Evolutionary conservation across 2,329 filamentous ascomycete species (phyloP), one percentile per base, ranked within the genome.

Genomic region (Colletotrichum sp.): DNA sequence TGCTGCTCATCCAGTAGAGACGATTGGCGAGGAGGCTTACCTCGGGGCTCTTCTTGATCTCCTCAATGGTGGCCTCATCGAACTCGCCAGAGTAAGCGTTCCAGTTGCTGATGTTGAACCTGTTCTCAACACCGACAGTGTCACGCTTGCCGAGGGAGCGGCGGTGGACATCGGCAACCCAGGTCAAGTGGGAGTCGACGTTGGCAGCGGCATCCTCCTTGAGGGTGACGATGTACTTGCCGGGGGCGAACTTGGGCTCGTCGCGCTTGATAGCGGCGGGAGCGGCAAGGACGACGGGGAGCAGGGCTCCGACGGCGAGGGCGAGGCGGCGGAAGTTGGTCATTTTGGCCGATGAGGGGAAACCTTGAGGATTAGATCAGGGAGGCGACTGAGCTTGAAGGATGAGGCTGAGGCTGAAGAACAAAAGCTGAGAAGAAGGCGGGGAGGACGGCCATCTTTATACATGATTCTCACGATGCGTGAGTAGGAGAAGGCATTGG

Each of bases 201-300:
- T 74, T 66, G 72, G 81, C 77, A 11, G 78, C 77, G 57, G 84
- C 79, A 30, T 82, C 82, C 13, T 83, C 81, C 79, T 87, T 86
- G n/a, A 89, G 78, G 52, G 86, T 88, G 79, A 89, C 79, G 74
- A 89, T 88, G 80, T 88, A 88, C 77, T 85, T 87, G 77, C 83
- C 83, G 69, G 85, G 79, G 64, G 85, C 27, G 84, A 75, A 65
- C 80, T 82, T 25, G 81, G 81, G 15, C 77, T 74, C 70, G 84
- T 82, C 6, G 83, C 77, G 16, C 78, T 77, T 79, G 64, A 85
- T 75, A 57, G 84, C 73, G 63, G 84, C 72, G 64, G 65, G 44
- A 11, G 71, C 68, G 64, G 60, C 76, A 52, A 77, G 79, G 64
- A 78, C 80, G 25, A 79, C 82, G 4, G 82, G 82, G 75, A 83